Conservation (phyloP, 2,329 filamentous ascomycete species). For the Akanthomyces dipterigenus region DNA sequence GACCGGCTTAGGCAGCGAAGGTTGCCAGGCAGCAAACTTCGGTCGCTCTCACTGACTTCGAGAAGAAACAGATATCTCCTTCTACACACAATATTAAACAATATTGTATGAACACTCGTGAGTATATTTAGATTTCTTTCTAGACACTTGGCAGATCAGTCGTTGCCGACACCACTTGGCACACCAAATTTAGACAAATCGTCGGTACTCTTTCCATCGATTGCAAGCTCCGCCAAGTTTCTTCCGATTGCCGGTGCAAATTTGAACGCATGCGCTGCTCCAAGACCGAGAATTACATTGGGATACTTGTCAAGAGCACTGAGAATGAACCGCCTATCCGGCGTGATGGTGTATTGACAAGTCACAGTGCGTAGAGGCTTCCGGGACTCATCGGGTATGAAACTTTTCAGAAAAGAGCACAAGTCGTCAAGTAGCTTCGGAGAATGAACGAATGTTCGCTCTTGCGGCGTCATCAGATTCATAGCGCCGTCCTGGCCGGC, state of each 20-base stretch:
- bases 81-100: too few relatives aligned
- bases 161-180: neutral
- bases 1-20: neutral
- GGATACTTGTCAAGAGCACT: constrained; percentile 15
- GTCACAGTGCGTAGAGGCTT: constrained; percentile 19
- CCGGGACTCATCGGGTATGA: neutral
- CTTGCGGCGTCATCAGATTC: constrained; percentile 12
- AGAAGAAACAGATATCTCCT: too few relatives aligned
- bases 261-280: constrained; percentile 20
- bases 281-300: constrained; percentile 17
- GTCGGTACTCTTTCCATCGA: constrained; percentile 18
- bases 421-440: neutral
- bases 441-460: constrained; percentile 13
- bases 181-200: constrained; percentile 16
- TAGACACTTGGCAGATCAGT: neutral
- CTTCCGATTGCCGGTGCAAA: constrained; percentile 21
- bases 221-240: constrained; percentile 20
- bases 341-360: constrained; percentile 21
- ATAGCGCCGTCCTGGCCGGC: constrained; percentile 10
- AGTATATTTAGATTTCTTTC: neutral
- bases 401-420: neutral
- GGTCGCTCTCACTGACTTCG: too few relatives aligned
- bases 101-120: neutral
- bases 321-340: constrained; percentile 20
- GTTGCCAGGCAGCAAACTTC: neutral